A percentile compares a stretch with the other conserved stretches of the same genome.
These are phyloP conservation scores for Sporothrix brasiliensis DNA, from an alignment of 2,329 filamentous ascomycete genomes.

Conservation along the genomic window DNA sequence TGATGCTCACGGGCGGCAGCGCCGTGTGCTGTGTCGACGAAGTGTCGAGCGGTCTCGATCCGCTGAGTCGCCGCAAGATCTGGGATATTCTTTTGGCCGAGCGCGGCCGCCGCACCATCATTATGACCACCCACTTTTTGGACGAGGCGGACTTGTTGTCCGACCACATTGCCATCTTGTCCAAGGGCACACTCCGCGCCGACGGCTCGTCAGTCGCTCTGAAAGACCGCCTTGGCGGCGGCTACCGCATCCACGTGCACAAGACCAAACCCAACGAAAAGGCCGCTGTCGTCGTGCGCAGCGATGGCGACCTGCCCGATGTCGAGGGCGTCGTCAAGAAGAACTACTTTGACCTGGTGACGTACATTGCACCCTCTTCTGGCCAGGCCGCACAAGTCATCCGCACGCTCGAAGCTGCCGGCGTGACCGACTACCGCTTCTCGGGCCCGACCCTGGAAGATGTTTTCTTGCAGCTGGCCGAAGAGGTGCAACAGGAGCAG, in stretches of 20 bases:
- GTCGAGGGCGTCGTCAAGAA: constrained; percentile 61
- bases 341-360: constrained; percentile 68
- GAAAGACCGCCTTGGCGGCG: constrained; percentile 79
- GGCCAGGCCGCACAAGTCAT: constrained; percentile 72
- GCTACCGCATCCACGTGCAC: constrained; percentile 78
- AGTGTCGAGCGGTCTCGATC: constrained; percentile 85
- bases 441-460: constrained; percentile 90
- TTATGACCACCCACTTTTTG: constrained; percentile 89
- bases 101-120: constrained; percentile 76
- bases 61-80: constrained; percentile 81
- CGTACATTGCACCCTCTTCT: constrained; percentile 72
- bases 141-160: constrained; percentile 90
- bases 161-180: constrained; percentile 86
- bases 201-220: constrained; percentile 83
- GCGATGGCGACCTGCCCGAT: constrained; percentile 46
- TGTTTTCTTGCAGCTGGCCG: constrained; percentile 83
- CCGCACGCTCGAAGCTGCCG: constrained; percentile 64
- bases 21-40: constrained; percentile 90
- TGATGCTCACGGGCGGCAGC: constrained; percentile 93
- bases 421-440: constrained; percentile 78
- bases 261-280: constrained; percentile 54
- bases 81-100: constrained; percentile 92
- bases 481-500: constrained; percentile 68
- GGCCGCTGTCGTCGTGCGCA: constrained; percentile 40
- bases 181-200: constrained; percentile 79